phyloP scores from a whole-genome alignment of 2,329 filamentous ascomycete genomes.

The Dactylellina haptotyla region DNA sequence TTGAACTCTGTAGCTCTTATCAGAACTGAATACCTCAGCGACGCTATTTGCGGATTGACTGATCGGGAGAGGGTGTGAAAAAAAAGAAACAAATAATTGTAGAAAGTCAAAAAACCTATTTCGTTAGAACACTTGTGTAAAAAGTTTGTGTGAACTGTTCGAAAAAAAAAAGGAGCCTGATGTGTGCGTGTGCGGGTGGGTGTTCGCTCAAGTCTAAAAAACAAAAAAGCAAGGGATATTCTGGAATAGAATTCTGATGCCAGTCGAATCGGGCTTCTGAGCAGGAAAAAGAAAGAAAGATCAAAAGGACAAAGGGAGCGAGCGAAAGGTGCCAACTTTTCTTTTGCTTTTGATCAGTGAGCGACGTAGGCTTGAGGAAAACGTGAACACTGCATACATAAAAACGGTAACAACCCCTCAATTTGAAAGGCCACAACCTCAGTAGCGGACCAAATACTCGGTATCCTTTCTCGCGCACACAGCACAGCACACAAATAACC shows the following conservation, averaged over 20 bases:
- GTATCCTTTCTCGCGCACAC: constrained; percentile 43
- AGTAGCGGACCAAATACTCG: constrained; percentile 45
- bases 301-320: background rate
- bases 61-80: constrained; percentile 30
- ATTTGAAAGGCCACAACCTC: constrained; percentile 48
- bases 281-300: background rate
- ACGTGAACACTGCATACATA: constrained; percentile 52
- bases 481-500: constrained; percentile 48
- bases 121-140: constrained; percentile 31
- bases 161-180: constrained; percentile 33
- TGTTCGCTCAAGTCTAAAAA: background rate
- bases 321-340: constrained; percentile 23
- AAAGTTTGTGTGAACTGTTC: constrained; percentile 27
- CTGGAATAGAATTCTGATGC: constrained; percentile 11
- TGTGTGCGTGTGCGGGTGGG: constrained; percentile 35
- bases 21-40: constrained; percentile 32
- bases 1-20: constrained; percentile 53
- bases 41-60: constrained; percentile 21
- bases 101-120: constrained; percentile 46
- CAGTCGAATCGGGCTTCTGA: too few relatives aligned
- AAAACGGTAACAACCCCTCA: constrained; percentile 47
- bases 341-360: constrained; percentile 33
- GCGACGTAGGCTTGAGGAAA: constrained; percentile 28
- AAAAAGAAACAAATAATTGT: too few relatives aligned
- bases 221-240: constrained; percentile 34